Evolutionary conservation across 805 yeast genomes (phyloP), one percentile per base, ranked within the genome.

Genomic region (Zygosaccharomyces siamensis): DNA sequence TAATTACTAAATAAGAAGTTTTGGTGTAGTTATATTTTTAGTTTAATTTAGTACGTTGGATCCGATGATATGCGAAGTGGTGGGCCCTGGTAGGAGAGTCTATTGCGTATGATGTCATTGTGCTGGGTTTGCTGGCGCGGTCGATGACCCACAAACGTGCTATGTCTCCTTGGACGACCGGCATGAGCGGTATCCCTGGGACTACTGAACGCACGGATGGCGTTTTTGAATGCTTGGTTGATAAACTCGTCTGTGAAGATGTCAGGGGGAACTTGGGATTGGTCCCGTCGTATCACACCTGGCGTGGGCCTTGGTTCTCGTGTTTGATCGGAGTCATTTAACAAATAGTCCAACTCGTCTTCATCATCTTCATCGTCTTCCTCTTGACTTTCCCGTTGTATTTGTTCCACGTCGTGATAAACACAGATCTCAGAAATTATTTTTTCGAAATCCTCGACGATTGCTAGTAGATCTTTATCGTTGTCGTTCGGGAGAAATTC

Each of bases 361-460:
- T 49, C 52, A 24, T 26, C 28, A 1, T 26, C 11, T 7, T 26
- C 27, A 5, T 26, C 7, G 7, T 26, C 11, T 3, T 26, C 28
- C 4, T 26, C 11, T 26, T 8, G 11, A 8, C 4, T 26, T 10
- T 26, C 28, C 10, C 28, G 1, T 26, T 10, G 28, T 26, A 26
- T 26, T 10, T 26, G 21, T 42, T 12, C 44, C 35, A 32, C 26
- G 46, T 3, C 18, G n/a, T 18, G 48, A 48, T 39, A 58, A 8
- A 48, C 46, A 46, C 65, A 64, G 10, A 62, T 56, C 23, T 48
- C 44, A 7, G 57, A 46, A 5, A 53, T 64, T 59, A 48, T 76
- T 51, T 39, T n/a, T 47, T 69, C 73, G 32, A 72, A 58, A 5
- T 57, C 59, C 3, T 47, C 16, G 1, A 59, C 49, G 2, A 52